These are phyloP conservation scores for Schizosaccharomyces cryophilus DNA, from an alignment of 805 yeast genomes.

Conservation along the genomic window DNA sequence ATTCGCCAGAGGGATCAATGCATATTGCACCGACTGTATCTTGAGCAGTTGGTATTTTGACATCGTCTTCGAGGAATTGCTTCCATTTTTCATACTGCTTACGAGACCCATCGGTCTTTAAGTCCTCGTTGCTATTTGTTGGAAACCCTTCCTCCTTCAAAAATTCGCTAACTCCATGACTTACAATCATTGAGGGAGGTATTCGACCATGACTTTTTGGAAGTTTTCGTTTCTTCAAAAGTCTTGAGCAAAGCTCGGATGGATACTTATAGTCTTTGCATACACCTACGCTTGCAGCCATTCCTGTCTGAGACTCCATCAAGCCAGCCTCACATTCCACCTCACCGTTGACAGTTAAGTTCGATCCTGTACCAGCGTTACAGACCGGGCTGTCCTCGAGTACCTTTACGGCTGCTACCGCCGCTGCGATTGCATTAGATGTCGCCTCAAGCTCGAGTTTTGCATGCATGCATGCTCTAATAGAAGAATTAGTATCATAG, in stretches of 20 bases:
- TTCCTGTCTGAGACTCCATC: slow-evolving; percentile 6
- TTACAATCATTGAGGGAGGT: not conserved
- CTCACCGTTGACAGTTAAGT: slow-evolving; percentile 13
- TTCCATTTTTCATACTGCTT: not conserved
- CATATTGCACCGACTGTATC: slow-evolving; percentile 21
- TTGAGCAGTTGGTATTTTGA: slow-evolving; percentile 5
- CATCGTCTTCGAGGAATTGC: not conserved
- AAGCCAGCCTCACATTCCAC: slow-evolving; percentile 21
- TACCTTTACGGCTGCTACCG: not conserved
- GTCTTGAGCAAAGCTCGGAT: not conserved
- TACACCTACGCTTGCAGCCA: not conserved
- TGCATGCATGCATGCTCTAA: too few species aligned
- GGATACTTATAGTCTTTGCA: not conserved
- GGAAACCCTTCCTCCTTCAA: not conserved
- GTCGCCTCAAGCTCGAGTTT: too few species aligned
- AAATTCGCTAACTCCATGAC: not conserved
- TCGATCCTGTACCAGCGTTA: slow-evolving; percentile 20
- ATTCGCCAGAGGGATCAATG: slow-evolving; percentile 8
- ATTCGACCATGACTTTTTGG: not conserved
- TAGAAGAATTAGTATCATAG: too few species aligned
- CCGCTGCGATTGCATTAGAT: not conserved
- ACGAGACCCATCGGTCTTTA: not conserved
- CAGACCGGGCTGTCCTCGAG: slow-evolving; percentile 17
- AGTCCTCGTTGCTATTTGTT: not conserved
- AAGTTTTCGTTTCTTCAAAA: not conserved